Evolutionary conservation across 768 basidiomycete species (phyloP).

Genomic region (Suillus weaverae): DNA sequence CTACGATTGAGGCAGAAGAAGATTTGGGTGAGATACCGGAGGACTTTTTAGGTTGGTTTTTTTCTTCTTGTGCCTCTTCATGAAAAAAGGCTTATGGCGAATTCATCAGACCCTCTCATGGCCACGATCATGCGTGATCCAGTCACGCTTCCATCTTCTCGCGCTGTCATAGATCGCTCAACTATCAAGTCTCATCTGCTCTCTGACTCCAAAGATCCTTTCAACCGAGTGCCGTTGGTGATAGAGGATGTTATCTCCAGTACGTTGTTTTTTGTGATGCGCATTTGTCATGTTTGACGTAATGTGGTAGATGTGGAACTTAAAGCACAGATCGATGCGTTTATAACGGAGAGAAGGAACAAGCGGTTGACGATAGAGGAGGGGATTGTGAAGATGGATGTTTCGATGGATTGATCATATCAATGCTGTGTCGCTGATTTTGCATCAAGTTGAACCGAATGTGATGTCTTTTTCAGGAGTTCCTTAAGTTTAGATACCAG

Average conservation of each 20-base stretch:
- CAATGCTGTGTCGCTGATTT: slow-evolving; percentile 13
- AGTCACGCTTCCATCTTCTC: slow-evolving; percentile 84
- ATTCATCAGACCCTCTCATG: slow-evolving; percentile 76
- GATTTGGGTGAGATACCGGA: slow-evolving; percentile 93
- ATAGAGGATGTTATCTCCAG: slow-evolving; percentile 80
- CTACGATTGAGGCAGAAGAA: slow-evolving; percentile 82
- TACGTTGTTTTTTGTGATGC: slow-evolving; percentile 34
- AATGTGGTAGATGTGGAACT: slow-evolving; percentile 57
- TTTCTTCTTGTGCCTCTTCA: not conserved
- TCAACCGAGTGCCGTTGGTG: slow-evolving; percentile 83
- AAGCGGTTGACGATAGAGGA: slow-evolving; percentile 30
- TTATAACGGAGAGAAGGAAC: slow-evolving; percentile 56
- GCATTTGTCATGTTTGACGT: slow-evolving; percentile 9
- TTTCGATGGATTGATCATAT: slow-evolving; percentile 21
- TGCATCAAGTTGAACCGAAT: not conserved
- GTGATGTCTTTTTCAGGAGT: not conserved
- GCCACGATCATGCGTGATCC: slow-evolving; percentile 94
- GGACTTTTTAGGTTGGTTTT: slow-evolving; percentile 80
- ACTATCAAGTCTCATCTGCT: slow-evolving; percentile 95
- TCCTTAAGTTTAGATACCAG: not conserved
- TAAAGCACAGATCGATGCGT: slow-evolving; percentile 73
- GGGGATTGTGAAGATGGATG: slow-evolving; percentile 35
- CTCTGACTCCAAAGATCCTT: slow-evolving; percentile 91
- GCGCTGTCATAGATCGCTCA: slow-evolving; percentile 74
- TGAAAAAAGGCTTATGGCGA: slow-evolving; percentile 1